These are phyloP conservation scores for Yamadazyma olivae DNA, from an alignment of 805 yeast species.

Conservation along the genomic window DNA sequence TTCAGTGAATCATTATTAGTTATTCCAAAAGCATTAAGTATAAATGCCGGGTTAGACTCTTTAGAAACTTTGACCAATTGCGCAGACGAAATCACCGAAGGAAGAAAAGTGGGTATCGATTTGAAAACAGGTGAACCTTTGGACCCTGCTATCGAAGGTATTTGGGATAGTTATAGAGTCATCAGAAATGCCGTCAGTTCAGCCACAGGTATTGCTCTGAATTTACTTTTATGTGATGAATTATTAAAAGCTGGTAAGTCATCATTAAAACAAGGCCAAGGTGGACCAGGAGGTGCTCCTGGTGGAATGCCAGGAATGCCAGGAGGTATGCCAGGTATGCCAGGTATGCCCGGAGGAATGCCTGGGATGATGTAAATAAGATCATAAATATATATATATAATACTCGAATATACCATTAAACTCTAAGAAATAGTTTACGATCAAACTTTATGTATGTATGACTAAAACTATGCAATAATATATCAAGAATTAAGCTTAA, in stretches of 20 bases:
- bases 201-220: slow-evolving; percentile 93
- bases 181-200: slow-evolving; percentile 88
- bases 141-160: slow-evolving; percentile 91
- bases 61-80: slow-evolving; percentile 85
- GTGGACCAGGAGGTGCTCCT: slow-evolving; percentile 13
- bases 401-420: no score
- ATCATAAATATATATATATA: background rate
- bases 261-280: slow-evolving; percentile 65
- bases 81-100: slow-evolving; percentile 84
- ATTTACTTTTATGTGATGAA: slow-evolving; percentile 91
- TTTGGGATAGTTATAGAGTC: slow-evolving; percentile 96
- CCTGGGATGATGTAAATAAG: no score
- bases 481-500: no score
- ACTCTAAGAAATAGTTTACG: no score
- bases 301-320: slow-evolving; percentile 11
- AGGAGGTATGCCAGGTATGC: slow-evolving; percentile 9
- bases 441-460: no score
- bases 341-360: slow-evolving; percentile 4
- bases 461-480: no score
- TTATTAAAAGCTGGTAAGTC: slow-evolving; percentile 95
- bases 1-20: slow-evolving; percentile 89
- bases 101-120: slow-evolving; percentile 86
- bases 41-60: slow-evolving; percentile 92
- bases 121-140: slow-evolving; percentile 89
- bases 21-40: slow-evolving; percentile 88